Evolutionary conservation across 345 rosid genomes (phyloP), one percentile per base, ranked within the genome.

Genomic region (Fremontodendron californicum): DNA sequence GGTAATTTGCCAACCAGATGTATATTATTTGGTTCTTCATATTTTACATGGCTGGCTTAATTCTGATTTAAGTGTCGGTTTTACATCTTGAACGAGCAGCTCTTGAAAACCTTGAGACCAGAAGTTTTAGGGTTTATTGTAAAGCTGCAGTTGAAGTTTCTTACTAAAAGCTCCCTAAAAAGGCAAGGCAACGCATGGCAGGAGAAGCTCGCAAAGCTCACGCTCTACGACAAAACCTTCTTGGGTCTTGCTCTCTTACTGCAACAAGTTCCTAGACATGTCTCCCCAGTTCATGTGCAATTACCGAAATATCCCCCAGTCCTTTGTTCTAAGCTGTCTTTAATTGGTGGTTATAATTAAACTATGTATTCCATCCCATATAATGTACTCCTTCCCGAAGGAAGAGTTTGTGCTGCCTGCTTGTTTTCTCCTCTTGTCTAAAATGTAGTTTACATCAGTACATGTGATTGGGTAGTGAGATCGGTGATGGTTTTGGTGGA

Each of bases 231-330:
- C 91, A 80, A 76, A 73, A 77, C 80, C 86, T 82, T 86, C 88
- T 88, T 81, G 94, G 92, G 91, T 77, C 70, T 84, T 84, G 88
- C 83, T 77, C 76, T 80, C 74, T 57, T 74, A 49, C 77, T 75
- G 89, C 87, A 82, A 84, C 97, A 92, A 90, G 92, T 92, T 92
- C 91, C 97, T 64, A 88, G 91, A 86, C 80, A 72, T 85, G 84
- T 87, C 83, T 76, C 68, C 82, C 37, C 79, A 37, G 55, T 69
- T 69, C 68, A 68, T 10, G 42, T 52, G 16, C 60, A 72, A 33
- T 77, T 77, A 64, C 85, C 81, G 6, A 75, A 67, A 80, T 77
- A 67, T 74, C 86, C 85, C 40, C n/a, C n/a, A n/a, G n/a, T n/a
- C n/a, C n/a, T n/a, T n/a, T n/a, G n/a, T n/a, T n/a, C n/a, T n/a